These are phyloP conservation scores for Candida tammaniensis DNA, from an alignment of 805 yeast species.

Conservation along the genomic window DNA sequence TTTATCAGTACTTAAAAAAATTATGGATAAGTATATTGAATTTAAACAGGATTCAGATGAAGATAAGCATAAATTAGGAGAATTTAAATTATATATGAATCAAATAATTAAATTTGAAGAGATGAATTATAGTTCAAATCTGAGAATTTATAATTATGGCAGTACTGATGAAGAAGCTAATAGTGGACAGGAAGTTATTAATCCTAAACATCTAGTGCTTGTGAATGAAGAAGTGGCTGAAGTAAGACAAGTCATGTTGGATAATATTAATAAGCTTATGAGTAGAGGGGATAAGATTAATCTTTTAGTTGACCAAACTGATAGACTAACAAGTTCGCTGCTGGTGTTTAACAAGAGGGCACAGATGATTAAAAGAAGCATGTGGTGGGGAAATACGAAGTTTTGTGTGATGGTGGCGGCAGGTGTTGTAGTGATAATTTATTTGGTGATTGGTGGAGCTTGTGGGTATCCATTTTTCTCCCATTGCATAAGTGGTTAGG, in stretches of 20 bases:
- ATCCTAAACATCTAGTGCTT: constrained; percentile 35
- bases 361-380: constrained; percentile 53
- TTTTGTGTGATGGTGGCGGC: constrained; percentile 30
- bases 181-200: constrained; percentile 21
- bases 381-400: constrained; percentile 67
- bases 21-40: constrained; percentile 48
- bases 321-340: constrained; percentile 63
- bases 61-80: constrained; percentile 35
- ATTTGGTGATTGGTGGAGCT: constrained; percentile 47
- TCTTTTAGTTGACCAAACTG: constrained; percentile 74
- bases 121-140: constrained; percentile 37
- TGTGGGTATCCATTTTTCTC: constrained; percentile 54
- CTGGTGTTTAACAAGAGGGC: constrained; percentile 70
- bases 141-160: constrained; percentile 32
- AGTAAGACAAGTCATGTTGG: constrained; percentile 66
- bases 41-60: constrained; percentile 31
- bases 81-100: constrained; percentile 54
- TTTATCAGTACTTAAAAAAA: constrained; percentile 45
- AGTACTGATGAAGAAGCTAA: constrained; percentile 20
- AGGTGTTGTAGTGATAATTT: constrained; percentile 29
- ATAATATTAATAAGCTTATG: constrained; percentile 67
- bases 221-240: constrained; percentile 59
- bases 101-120: constrained; percentile 58
- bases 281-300: constrained; percentile 77
- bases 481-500: too few species aligned